Evolutionary conservation across 371 early-diverging fungal species (phyloP), one percentile per base, ranked within the genome.

Genomic region (Circinella umbellata): DNA sequence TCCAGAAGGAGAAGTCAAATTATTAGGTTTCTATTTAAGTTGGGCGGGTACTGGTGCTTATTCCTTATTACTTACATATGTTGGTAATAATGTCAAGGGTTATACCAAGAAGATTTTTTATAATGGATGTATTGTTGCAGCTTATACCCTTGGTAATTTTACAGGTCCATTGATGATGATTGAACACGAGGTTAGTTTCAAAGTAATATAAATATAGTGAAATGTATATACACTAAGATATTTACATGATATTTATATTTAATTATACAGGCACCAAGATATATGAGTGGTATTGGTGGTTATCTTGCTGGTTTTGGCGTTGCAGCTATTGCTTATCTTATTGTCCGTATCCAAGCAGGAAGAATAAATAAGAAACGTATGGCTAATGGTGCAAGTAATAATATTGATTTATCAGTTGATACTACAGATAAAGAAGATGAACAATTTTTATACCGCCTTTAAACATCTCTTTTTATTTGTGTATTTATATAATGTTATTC

Each of bases 101-200:
- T 81, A 81, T 38, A 76, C 79, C 18, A 81, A 81, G 47, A 81
- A 81, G 63, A 51, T 73, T 9, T 69, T 79, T n/a, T 79, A 75
- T 54, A 76, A 81, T 34, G 77, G 64, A 3, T 70, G 69, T 61
- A 61, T 74, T 17, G 64, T 79, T 64, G 64, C 76, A 37, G 69
- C 66, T 14, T 79, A 71, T 53, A 79, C 77, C n/a, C 11, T 79
- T 14, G 81, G 79, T 59, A 77, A 77, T 48, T 75, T 81, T 55
- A 54, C 64, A 15, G 81, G 81, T 17, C 81, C 81, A 17, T 67
- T 81, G 27, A 51, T 79, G 15, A 79, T 74, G 71, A 47, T 71
- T 10, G 63, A 68, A 10, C 39, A 67, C 27, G 60, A 74, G 46
- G 69, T 51, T 8, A 27, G 27, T 27, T 27, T 27, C 27, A 27